These are phyloP conservation scores for Neurospora tetraspora DNA, from an alignment of 495 filamentous ascomycete genomes.

Conservation along the genomic window DNA sequence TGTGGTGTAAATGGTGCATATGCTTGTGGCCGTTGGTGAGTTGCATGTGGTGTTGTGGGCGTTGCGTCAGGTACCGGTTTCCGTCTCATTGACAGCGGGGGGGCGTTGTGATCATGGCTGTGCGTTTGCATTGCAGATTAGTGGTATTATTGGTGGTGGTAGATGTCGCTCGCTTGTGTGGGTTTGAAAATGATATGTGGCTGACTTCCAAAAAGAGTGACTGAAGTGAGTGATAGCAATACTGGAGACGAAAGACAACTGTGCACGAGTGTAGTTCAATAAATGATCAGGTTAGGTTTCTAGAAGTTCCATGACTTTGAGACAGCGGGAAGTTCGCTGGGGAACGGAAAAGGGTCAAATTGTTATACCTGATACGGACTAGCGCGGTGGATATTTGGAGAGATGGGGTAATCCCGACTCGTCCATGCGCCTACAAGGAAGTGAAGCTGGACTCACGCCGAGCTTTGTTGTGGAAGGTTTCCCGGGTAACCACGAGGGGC, in stretches of 20 bases:
- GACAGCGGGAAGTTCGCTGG: background rate
- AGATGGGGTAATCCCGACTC: background rate
- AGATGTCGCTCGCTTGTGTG: background rate
- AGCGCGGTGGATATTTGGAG: background rate
- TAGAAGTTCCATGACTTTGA: background rate
- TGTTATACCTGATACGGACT: background rate
- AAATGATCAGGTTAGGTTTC: background rate
- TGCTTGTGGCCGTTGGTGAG: background rate
- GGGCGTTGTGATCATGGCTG: background rate
- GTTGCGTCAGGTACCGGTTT: background rate
- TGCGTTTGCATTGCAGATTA: background rate
- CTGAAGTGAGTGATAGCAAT: background rate
- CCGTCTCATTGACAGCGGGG: background rate
- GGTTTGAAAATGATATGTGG: no score
- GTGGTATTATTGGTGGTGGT: background rate
- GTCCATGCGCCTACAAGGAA: background rate
- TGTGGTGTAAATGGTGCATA: background rate
- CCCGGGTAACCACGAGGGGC: background rate
- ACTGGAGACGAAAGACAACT: background rate
- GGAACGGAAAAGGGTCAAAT: background rate
- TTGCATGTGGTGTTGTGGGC: background rate
- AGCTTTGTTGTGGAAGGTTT: background rate
- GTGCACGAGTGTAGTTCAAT: background rate
- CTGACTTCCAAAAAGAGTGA: background rate
- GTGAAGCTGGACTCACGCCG: no score